phyloP scores from a whole-genome alignment of 805 yeast genomes.

The Barnettozyma siamensis region DNA sequence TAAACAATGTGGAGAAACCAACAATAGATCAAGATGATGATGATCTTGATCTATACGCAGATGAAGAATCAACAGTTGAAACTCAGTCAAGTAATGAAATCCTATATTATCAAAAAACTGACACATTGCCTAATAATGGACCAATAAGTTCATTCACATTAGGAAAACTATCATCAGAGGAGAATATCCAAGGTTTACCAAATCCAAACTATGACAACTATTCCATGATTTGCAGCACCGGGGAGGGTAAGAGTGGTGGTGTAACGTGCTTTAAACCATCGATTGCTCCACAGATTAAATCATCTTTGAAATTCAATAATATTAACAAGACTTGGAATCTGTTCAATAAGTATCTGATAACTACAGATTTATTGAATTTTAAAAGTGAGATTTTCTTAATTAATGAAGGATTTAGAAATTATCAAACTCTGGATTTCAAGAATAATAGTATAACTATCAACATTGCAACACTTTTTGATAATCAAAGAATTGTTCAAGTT shows the following conservation, averaged over 20 bases:
- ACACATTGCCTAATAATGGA: slow-evolving; percentile 58
- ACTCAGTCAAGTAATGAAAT: slow-evolving; percentile 17
- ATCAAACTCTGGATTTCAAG: slow-evolving; percentile 57
- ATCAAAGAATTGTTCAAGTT: slow-evolving; percentile 65
- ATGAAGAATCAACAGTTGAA: slow-evolving; percentile 26
- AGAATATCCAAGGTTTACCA: slow-evolving; percentile 51
- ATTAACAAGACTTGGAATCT: slow-evolving; percentile 75
- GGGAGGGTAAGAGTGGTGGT: slow-evolving; percentile 49
- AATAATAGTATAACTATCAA: slow-evolving; percentile 59
- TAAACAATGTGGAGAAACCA: slow-evolving; percentile 24
- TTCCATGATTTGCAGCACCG: slow-evolving; percentile 66
- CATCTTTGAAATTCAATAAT: slow-evolving; percentile 66
- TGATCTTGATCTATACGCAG: slow-evolving; percentile 23
- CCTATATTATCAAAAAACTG: slow-evolving; percentile 41
- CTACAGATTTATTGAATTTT: slow-evolving; percentile 59
- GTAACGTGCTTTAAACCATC: slow-evolving; percentile 61
- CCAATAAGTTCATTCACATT: slow-evolving; percentile 65
- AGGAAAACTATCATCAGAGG: slow-evolving; percentile 53
- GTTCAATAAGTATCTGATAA: slow-evolving; percentile 54
- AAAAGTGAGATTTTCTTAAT: slow-evolving; percentile 68
- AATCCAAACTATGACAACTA: slow-evolving; percentile 65
- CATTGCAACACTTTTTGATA: slow-evolving; percentile 51
- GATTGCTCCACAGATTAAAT: slow-evolving; percentile 59
- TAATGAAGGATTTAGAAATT: slow-evolving; percentile 53
- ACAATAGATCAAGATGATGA: slow-evolving; percentile 44